phyloP scores from a whole-genome alignment of 164 flowering plant genomes.

The Nelumbo lutea region DNA sequence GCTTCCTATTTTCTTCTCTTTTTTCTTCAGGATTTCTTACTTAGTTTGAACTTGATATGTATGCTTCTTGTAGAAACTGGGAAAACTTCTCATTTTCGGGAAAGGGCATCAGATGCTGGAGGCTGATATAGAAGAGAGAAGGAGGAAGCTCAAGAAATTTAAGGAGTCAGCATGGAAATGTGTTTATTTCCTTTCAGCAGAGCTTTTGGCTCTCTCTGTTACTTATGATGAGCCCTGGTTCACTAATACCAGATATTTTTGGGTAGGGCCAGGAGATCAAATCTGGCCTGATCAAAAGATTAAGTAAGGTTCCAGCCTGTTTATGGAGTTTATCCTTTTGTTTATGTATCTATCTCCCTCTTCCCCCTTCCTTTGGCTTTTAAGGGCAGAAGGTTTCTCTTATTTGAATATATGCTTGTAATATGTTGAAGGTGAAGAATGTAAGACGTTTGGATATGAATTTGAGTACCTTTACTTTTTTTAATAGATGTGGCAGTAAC shows the following conservation, averaged over 20 bases:
- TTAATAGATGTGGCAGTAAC: too few species aligned
- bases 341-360: too few species aligned
- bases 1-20: background rate
- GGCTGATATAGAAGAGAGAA: slow-evolving; percentile 31
- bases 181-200: slow-evolving; percentile 85
- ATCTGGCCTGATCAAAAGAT: slow-evolving; percentile 87
- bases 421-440: too few species aligned
- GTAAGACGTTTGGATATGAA: too few species aligned
- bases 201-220: slow-evolving; percentile 66
- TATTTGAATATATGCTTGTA: too few species aligned
- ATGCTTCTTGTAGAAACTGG: slow-evolving; percentile 56
- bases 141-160: slow-evolving; percentile 68
- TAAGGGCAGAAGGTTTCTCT: too few species aligned
- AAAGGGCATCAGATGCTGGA: slow-evolving; percentile 28
- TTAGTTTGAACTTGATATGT: slow-evolving; percentile 7
- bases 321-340: too few species aligned
- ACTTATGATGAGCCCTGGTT: slow-evolving; percentile 96
- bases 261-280: slow-evolving; percentile 94
- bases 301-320: slow-evolving; percentile 49
- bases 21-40: background rate
- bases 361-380: too few species aligned
- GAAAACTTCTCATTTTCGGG: slow-evolving; percentile 50
- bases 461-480: too few species aligned
- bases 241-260: slow-evolving; percentile 62
- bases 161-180: slow-evolving; percentile 99